phyloP scores from a whole-genome alignment of 1,284 basidiomycete genomes.

The Pyrrhoderma lamaoense region DNA sequence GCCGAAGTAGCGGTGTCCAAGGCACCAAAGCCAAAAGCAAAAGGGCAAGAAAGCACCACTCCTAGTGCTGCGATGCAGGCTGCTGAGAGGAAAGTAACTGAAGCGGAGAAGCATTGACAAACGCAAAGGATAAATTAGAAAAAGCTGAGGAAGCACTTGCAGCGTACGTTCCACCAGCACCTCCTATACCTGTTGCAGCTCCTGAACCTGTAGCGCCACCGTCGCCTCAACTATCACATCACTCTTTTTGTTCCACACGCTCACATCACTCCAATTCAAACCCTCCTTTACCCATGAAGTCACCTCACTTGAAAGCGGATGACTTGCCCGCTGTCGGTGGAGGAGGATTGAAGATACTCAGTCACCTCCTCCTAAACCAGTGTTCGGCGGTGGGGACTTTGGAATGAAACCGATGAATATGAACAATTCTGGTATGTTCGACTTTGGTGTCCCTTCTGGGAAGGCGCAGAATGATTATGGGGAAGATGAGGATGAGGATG shows the following conservation, averaged over 20 bases:
- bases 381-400: too few relatives aligned
- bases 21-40: slow-evolving; percentile 4
- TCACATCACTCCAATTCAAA: too few relatives aligned
- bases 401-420: background rate
- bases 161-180: background rate
- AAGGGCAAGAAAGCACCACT: background rate
- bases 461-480: background rate
- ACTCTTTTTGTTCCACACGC: too few relatives aligned
- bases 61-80: slow-evolving; percentile 2
- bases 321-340: too few relatives aligned
- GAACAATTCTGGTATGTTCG: background rate
- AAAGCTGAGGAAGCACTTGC: slow-evolving; percentile 1
- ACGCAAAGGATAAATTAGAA: slow-evolving; percentile 7
- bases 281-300: background rate
- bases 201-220: slow-evolving; percentile 2
- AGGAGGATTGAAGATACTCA: too few relatives aligned
- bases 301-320: background rate
- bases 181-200: background rate
- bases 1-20: slow-evolving; percentile 6
- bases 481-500: background rate
- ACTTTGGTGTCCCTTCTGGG: background rate
- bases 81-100: background rate
- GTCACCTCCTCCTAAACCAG: too few relatives aligned
- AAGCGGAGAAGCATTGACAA: background rate
- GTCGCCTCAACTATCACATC: too few relatives aligned